A percentile compares a stretch with the other conserved stretches of the same genome.
phyloP scores from a whole-genome alignment of 176 grass and related monocot genomes.

The Bromus sterilis region DNA sequence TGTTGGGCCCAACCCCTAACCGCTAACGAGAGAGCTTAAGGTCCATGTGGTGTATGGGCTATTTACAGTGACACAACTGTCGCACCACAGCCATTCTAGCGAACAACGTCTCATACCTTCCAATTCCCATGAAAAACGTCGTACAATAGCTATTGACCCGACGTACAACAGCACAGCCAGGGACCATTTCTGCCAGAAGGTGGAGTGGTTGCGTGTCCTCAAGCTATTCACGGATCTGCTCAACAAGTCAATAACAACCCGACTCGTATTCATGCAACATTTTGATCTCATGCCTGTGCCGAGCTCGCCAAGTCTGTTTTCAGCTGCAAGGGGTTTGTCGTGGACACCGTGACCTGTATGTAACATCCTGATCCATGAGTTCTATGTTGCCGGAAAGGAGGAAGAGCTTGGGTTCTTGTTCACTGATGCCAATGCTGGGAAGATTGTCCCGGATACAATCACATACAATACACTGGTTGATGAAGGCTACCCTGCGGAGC shows the following conservation, averaged over 20 bases:
- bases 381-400: conserved; percentile 40
- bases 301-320: conserved; percentile 56
- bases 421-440: conserved; percentile 25
- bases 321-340: conserved; percentile 54
- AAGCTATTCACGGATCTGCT: conserved; percentile 69
- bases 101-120: no score
- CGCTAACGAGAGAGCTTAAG: no score
- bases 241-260: conserved; percentile 65
- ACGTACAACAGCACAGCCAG: conserved; percentile 78
- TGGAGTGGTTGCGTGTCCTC: conserved; percentile 47
- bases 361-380: conserved; percentile 75
- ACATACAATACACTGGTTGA: conserved; percentile 59
- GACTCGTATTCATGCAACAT: conserved; percentile 54
- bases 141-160: no score
- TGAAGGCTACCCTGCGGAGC: conserved; percentile 38
- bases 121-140: no score
- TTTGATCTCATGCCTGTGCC: conserved; percentile 59
- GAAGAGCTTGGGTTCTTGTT: conserved; percentile 58
- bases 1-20: no score
- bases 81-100: no score
- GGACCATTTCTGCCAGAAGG: conserved; percentile 60
- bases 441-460: conserved; percentile 44
- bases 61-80: no score
- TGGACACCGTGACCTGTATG: conserved; percentile 76
- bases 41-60: no score